phyloP scores from a whole-genome alignment of 2,329 filamentous ascomycete genomes.

The Hymenoscyphus fructigenus region DNA sequence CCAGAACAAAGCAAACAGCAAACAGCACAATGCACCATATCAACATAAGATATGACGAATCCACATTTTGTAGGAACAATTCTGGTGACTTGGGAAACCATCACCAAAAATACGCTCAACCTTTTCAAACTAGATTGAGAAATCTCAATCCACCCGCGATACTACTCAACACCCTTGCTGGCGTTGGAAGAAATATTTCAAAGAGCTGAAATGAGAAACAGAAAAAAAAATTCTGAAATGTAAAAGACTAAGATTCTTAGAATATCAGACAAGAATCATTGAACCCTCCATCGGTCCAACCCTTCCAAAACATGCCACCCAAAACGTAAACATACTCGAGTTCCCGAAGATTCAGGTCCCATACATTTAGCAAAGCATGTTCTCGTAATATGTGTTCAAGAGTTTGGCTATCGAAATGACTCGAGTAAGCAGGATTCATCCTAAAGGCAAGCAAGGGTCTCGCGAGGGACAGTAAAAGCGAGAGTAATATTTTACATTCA shows the following conservation, averaged over 20 bases:
- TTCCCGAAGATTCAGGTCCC: neutral
- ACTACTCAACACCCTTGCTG: neutral
- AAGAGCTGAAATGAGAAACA: neutral
- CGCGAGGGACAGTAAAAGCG: too few species aligned
- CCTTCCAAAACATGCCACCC: neutral
- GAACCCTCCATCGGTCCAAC: neutral
- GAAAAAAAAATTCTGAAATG: neutral
- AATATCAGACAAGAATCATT: neutral
- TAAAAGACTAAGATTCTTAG: neutral
- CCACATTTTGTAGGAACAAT: neutral
- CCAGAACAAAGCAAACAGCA: neutral
- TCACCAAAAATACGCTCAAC: neutral
- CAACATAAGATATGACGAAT: neutral
- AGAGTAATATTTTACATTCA: too few species aligned
- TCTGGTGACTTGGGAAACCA: neutral
- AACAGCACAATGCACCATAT: neutral
- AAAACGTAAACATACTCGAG: neutral
- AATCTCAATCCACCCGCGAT: too few species aligned
- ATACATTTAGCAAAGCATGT: too few species aligned
- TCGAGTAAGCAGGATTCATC: too few species aligned
- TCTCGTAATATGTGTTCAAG: too few species aligned
- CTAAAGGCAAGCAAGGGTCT: too few species aligned
- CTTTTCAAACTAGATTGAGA: too few species aligned
- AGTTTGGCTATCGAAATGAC: too few species aligned
- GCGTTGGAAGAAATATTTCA: neutral